Conservation (phyloP, 2,329 filamentous ascomycete species). For the Epichloe brachyelytri region DNA sequence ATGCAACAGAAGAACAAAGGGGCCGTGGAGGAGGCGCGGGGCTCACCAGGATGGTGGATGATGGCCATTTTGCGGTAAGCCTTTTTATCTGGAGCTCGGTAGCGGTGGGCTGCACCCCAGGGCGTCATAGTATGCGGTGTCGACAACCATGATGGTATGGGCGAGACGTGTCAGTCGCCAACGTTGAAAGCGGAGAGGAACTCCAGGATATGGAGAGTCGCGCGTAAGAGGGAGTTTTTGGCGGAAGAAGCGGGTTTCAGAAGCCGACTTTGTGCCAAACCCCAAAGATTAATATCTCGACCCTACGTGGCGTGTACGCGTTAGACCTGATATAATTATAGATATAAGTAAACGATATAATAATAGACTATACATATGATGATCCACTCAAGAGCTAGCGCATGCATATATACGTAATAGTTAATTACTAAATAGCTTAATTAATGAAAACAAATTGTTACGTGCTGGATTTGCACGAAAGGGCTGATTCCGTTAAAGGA, state of each 20-base stretch:
- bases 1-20: not conserved
- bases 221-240: not conserved
- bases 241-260: not conserved
- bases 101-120: slow-evolving; percentile 72
- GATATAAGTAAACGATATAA: too few species aligned
- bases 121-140: slow-evolving; percentile 79
- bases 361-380: too few species aligned
- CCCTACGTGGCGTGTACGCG: too few species aligned
- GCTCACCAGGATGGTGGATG: slow-evolving; percentile 71
- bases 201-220: not conserved
- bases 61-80: slow-evolving; percentile 93
- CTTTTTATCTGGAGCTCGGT: slow-evolving; percentile 94
- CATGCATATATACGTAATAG: too few species aligned
- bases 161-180: not conserved
- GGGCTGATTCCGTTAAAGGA: too few species aligned
- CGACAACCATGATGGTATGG: slow-evolving; percentile 61
- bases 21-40: not conserved
- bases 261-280: not conserved
- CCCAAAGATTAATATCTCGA: too few species aligned
- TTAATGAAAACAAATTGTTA: too few species aligned
- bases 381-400: too few species aligned
- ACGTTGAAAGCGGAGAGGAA: not conserved
- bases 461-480: too few species aligned
- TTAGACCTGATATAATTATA: too few species aligned
- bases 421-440: too few species aligned